Percentiles rank a stretch among this genome's conserved stretches.
Conservation (phyloP, 176 grass and related monocot genomes). For the Oryza glumipatula region DNA sequence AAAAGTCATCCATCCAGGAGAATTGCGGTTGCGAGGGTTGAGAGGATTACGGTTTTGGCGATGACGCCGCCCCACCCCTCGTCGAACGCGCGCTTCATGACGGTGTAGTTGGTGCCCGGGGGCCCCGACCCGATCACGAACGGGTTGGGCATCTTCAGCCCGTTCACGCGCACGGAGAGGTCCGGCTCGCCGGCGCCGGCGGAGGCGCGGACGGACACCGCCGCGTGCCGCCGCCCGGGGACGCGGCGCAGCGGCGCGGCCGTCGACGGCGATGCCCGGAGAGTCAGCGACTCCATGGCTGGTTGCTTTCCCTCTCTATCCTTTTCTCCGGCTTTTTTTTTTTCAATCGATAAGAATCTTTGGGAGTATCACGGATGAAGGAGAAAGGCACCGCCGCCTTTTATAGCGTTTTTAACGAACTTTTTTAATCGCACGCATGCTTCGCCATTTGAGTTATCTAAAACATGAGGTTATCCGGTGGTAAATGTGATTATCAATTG, state of each 20-base stretch:
- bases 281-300: conserved; percentile 74
- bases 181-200: conserved; percentile 63
- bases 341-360: conserved; percentile 48
- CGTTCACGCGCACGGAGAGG: conserved; percentile 86
- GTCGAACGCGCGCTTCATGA: conserved; percentile 99
- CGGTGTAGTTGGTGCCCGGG: conserved; percentile 96
- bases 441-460: neutral
- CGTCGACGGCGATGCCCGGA: conserved; percentile 55
- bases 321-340: neutral
- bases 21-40: neutral
- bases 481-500: neutral
- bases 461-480: neutral
- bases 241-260: conserved; percentile 39
- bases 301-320: conserved; percentile 22
- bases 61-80: conserved; percentile 98
- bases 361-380: conserved; percentile 41
- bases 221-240: conserved; percentile 16
- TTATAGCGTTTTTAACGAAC: conserved; percentile 30
- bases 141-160: conserved; percentile 92
- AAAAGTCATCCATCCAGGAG: neutral
- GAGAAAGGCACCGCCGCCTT: conserved; percentile 36
- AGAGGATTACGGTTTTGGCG: conserved; percentile 79
- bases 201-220: conserved; percentile 30
- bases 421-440: neutral
- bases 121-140: conserved; percentile 99